A percentile compares a stretch with the other conserved stretches of the same genome.
phyloP scores from a whole-genome alignment of 768 basidiomycete species.

The Russula virescens region DNA sequence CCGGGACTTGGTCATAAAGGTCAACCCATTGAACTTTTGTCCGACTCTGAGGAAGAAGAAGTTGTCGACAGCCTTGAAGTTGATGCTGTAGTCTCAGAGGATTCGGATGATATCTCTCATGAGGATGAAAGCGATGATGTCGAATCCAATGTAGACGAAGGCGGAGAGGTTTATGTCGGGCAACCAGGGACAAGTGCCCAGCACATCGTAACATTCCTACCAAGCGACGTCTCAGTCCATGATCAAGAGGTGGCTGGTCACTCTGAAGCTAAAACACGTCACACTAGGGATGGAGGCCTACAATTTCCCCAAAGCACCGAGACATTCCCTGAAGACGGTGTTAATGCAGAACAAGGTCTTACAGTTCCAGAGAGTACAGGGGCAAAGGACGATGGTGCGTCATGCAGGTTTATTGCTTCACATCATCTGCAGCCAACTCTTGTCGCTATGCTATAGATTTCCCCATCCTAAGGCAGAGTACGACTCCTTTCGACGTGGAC shows the following conservation, averaged over 20 bases:
- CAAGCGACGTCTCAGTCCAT: conserved; percentile 26
- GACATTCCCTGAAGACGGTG: conserved; percentile 6
- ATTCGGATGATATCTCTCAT: conserved; percentile 44
- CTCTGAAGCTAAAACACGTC: conserved; percentile 14
- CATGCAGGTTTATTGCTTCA: not conserved
- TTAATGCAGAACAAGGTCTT: conserved; percentile 26
- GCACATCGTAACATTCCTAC: not conserved
- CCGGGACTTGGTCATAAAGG: conserved; percentile 42
- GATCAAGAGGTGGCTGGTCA: conserved; percentile 32
- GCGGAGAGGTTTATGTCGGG: conserved; percentile 22
- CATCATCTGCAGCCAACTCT: not conserved
- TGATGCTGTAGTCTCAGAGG: conserved; percentile 34
- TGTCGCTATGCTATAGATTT: conserved; percentile 1
- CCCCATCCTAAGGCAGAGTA: not conserved
- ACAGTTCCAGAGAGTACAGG: conserved; percentile 31
- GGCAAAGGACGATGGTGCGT: conserved; percentile 43
- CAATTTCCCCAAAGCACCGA: not conserved
- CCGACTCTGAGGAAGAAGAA: conserved; percentile 33
- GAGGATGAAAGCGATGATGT: conserved; percentile 25
- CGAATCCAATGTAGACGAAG: conserved; percentile 25
- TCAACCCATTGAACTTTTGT: conserved; percentile 45
- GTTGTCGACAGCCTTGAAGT: conserved; percentile 29
- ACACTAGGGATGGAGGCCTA: conserved; percentile 17
- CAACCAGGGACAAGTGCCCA: conserved; percentile 20
- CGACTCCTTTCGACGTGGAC: conserved; percentile 25